These are phyloP conservation scores for Linnemannia hyalina DNA, from an alignment of 192 early-diverging fungal genomes.

Conservation along the genomic window DNA sequence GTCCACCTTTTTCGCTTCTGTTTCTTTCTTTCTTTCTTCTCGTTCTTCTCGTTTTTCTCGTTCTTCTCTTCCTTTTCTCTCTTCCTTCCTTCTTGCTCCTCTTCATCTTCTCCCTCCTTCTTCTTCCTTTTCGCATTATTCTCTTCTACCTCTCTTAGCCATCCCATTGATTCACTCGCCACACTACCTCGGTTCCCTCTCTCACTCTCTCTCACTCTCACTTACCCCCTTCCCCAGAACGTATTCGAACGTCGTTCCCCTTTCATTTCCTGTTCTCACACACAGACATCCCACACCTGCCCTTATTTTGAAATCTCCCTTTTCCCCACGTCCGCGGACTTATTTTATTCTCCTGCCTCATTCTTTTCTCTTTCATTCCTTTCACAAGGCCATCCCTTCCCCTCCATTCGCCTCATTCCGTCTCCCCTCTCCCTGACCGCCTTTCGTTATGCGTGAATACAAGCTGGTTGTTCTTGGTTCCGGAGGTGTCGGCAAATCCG, in stretches of 20 bases:
- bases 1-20: too few relatives aligned
- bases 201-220: neutral
- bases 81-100: neutral
- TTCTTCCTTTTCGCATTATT: neutral
- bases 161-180: neutral
- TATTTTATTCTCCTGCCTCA: neutral
- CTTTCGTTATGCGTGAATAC: slow-evolving; percentile 85
- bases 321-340: neutral
- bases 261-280: neutral
- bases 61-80: neutral
- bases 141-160: neutral
- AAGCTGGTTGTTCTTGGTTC: slow-evolving; percentile 96
- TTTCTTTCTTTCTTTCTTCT: neutral
- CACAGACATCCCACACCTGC: neutral
- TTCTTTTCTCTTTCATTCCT: neutral
- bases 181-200: neutral
- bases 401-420: neutral
- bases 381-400: neutral
- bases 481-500: slow-evolving; percentile 91
- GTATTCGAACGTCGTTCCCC: slow-evolving; percentile 11
- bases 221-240: too few relatives aligned
- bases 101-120: neutral
- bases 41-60: neutral
- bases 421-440: neutral
- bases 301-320: neutral